Base-by-base conservation (phyloP, 495 filamentous ascomycete species). In the Aspergillus wentii region DNA sequence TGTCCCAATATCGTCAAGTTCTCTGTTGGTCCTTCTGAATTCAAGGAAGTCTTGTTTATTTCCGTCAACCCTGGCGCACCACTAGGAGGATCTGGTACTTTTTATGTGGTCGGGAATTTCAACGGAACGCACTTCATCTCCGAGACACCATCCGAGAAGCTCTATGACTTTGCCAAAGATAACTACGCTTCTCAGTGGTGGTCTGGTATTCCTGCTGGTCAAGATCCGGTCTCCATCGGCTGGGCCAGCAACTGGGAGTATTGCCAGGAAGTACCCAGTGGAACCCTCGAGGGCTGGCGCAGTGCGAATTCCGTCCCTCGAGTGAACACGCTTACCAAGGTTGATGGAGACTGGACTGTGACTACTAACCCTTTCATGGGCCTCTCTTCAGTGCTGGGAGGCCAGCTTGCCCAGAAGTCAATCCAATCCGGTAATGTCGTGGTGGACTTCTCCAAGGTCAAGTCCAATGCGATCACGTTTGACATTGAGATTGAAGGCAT, bases 221-320 rank as follows among this genome's bases (percentile, higher is more conserved):
- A 58, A 21, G 51, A 61, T 18, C 65, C 62, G 19, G 47, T 76
- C 36, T 68, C 57, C 35, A 64, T 77, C 21, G 62, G 61, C 6
- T 77, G 73, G 73, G 70, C 73, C 11, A 67, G 62, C 38, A 77
- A 77, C 34, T 76, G 73, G 71, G 60, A 76, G 38, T 77, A 76
- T 41, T 49, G 54, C 4, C 56, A 72, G 26, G 37, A 54, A 15
- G 70, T 75, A 0, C 73, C 73, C 3, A 76, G 72, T 0, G 72
- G 72, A 3, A 42, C 50, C 5, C 41, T 49, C 6, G 71, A 77
- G 47, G 54, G 59, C 18, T 77, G 63, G 60, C 52, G 73, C 10
- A 62, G 59, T 19, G 35, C 59, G 5, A 75, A 70, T 71, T 58
- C 58, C 17, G 33, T 72, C 1, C 66, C 71, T 13, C 51, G 70